Percentiles rank a stretch among this genome's conserved stretches.
Evolutionary conservation across 1,139 yeast genomes (phyloP).

Genomic region (Hanseniaspora gamundiae): DNA sequence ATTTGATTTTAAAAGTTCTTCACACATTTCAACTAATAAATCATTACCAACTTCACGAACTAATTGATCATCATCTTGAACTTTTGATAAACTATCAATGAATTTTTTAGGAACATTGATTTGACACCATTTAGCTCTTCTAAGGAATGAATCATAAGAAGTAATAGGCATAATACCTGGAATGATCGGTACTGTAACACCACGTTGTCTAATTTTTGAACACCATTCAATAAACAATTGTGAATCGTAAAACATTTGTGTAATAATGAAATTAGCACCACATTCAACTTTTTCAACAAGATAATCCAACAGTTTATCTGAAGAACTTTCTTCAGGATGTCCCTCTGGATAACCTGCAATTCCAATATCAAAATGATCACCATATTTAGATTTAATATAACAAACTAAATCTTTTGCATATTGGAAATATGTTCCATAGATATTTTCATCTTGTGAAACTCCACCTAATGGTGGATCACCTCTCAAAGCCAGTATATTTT

Average conservation of each 20-base stretch:
- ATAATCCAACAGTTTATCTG: constrained; percentile 44
- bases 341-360: constrained; percentile 74
- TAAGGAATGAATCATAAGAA: constrained; percentile 79
- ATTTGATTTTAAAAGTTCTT: constrained; percentile 56
- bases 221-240: constrained; percentile 83
- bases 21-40: constrained; percentile 76
- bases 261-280: constrained; percentile 86
- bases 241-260: constrained; percentile 88
- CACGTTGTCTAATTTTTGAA: constrained; percentile 50
- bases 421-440: constrained; percentile 31
- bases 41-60: constrained; percentile 84
- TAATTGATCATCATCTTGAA: constrained; percentile 78
- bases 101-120: constrained; percentile 68
- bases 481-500: constrained; percentile 75
- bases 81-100: constrained; percentile 59
- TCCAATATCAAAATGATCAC: constrained; percentile 57
- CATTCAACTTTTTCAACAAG: constrained; percentile 83
- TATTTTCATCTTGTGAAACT: constrained; percentile 31
- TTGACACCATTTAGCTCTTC: constrained; percentile 93
- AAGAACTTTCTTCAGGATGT: constrained; percentile 67
- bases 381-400: constrained; percentile 44
- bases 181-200: constrained; percentile 77
- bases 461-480: constrained; percentile 73
- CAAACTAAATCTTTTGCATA: constrained; percentile 56
- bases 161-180: constrained; percentile 99